These are phyloP conservation scores for Starmerella riodocensis DNA, from an alignment of 805 yeast genomes.

Conservation along the genomic window DNA sequence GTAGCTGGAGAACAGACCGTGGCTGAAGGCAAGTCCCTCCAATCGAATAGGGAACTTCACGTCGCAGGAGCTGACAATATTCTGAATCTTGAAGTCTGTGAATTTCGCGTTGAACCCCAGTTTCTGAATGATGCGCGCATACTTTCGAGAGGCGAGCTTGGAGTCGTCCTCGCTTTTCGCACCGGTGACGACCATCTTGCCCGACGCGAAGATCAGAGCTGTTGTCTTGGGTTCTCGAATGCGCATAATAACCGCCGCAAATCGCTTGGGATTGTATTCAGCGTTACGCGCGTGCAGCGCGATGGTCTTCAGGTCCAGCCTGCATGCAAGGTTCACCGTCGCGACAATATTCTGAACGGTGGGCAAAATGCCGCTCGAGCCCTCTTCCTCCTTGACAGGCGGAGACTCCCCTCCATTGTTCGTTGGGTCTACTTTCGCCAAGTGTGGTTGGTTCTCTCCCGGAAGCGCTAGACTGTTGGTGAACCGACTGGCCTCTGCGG, in stretches of 20 bases:
- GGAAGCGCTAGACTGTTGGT: constrained; percentile 48
- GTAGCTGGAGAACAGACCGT: constrained; percentile 96
- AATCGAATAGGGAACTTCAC: constrained; percentile 94
- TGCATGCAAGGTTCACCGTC: constrained; percentile 90
- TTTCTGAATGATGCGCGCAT: constrained; percentile 95
- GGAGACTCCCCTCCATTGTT: constrained; percentile 3
- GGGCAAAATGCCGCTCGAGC: constrained; percentile 92
- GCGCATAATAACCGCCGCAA: constrained; percentile 99
- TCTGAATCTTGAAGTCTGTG: constrained; percentile 94
- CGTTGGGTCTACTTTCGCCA: constrained; percentile 3
- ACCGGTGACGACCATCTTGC: constrained; percentile 99
- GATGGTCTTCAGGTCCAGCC: constrained; percentile 89
- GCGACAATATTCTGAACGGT: constrained; percentile 88
- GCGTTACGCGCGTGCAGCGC: constrained; percentile 98
- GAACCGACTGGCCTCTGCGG: constrained; percentile 65
- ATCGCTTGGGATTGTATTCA: constrained; percentile 90
- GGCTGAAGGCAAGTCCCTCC: constrained; percentile 94
- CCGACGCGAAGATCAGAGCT: constrained; percentile 93
- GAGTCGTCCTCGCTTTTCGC: constrained; percentile 98
- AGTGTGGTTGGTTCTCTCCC: constrained; percentile 1
- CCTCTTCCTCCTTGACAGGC: constrained; percentile 35
- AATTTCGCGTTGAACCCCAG: constrained; percentile 96
- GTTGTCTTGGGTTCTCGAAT: constrained; percentile 98
- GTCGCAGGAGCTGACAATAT: constrained; percentile 97
- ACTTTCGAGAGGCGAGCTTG: constrained; percentile 93